A percentile compares a stretch with the other conserved stretches of the same genome.
phyloP scores from a whole-genome alignment of 192 early-diverging fungal genomes.

The Rhizophagus sp. region DNA sequence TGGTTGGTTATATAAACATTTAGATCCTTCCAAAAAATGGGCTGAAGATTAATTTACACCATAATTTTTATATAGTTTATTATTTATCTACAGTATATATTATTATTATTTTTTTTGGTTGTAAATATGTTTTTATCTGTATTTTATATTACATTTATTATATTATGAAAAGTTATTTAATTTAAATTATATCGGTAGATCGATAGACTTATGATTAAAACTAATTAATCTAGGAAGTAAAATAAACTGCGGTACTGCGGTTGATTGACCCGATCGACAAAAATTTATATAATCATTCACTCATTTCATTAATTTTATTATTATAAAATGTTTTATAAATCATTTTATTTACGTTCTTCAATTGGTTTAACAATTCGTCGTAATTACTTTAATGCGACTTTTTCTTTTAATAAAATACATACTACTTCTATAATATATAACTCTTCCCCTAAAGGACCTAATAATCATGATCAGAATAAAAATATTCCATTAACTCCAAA shows the following conservation, averaged over 20 bases:
- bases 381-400: neutral
- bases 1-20: neutral
- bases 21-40: neutral
- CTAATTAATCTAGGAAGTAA: too few relatives aligned
- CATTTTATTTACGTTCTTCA: neutral
- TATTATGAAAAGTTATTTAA: too few relatives aligned
- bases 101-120: neutral
- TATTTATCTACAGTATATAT: slow-evolving; percentile 38
- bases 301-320: too few relatives aligned
- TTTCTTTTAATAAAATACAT: neutral
- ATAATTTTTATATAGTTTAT: neutral
- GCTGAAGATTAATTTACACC: neutral
- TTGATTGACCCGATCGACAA: too few relatives aligned
- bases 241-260: too few relatives aligned
- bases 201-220: too few relatives aligned
- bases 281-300: too few relatives aligned
- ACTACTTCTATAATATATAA: neutral
- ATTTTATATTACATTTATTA: too few relatives aligned
- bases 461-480: neutral
- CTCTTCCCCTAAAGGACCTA: neutral
- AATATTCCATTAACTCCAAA: slow-evolving; percentile 5
- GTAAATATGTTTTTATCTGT: too few relatives aligned
- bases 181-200: too few relatives aligned
- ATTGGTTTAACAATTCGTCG: neutral
- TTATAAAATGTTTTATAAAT: neutral